These are phyloP conservation scores for Cyathus striatus DNA, from an alignment of 768 basidiomycete species.

Conservation along the genomic window DNA sequence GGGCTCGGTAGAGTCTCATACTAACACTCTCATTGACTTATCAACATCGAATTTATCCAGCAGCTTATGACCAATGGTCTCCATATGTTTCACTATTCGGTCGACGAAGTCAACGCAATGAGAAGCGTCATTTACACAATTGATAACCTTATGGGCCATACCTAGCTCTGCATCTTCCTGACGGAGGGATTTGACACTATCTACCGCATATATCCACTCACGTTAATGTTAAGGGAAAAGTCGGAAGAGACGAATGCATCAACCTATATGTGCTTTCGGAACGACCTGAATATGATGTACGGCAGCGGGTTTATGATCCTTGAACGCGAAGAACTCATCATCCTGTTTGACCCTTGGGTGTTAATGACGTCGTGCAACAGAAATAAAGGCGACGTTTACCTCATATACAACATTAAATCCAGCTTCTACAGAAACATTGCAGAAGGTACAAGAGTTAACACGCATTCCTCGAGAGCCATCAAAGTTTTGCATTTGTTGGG, in stretches of 20 bases:
- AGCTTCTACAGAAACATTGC: conserved; percentile 31
- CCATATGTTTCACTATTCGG: conserved; percentile 28
- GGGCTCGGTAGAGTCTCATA: conserved; percentile 25
- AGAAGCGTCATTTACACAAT: too few relatives aligned
- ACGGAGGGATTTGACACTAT: conserved; percentile 46
- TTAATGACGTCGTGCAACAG: neutral
- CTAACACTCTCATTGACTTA: conserved; percentile 36
- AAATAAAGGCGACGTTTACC: conserved; percentile 30
- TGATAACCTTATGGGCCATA: too few relatives aligned
- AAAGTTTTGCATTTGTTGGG: neutral
- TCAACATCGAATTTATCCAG: conserved; percentile 45
- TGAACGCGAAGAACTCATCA: conserved; percentile 43
- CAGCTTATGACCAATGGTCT: conserved; percentile 42
- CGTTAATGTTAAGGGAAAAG: neutral
- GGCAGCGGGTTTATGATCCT: conserved; percentile 44
- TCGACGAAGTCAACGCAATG: too few relatives aligned
- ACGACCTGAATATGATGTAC: conserved; percentile 45
- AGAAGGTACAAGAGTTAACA: conserved; percentile 34
- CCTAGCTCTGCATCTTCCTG: conserved; percentile 43
- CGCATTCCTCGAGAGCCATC: neutral
- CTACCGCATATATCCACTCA: too few relatives aligned
- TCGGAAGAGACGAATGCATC: conserved; percentile 7
- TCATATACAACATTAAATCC: conserved; percentile 48
- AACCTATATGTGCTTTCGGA: conserved; percentile 49
- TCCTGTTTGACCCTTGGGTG: conserved; percentile 25